Conservation (phyloP, 2,329 filamentous ascomycete genomes). For the Colletotrichum tamarilloi region DNA sequence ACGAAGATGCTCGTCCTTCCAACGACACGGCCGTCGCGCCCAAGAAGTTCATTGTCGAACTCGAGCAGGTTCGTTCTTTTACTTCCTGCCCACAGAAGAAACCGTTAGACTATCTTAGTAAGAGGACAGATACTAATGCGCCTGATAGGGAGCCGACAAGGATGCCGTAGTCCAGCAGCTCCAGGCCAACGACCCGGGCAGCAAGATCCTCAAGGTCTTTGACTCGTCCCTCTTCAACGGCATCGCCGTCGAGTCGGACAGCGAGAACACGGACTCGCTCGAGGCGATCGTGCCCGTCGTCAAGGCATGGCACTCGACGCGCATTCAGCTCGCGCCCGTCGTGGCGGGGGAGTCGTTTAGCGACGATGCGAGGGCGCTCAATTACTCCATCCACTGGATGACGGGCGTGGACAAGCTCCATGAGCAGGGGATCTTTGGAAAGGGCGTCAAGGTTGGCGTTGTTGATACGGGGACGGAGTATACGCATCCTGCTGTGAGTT, state of each 20-base stretch:
- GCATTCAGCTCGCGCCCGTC: conserved; percentile 28
- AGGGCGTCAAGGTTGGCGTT: conserved; percentile 51
- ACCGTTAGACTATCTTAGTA: not conserved
- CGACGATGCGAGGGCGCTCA: conserved; percentile 34
- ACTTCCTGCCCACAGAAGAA: no score
- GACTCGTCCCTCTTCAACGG: conserved; percentile 45
- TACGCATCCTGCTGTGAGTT: conserved; percentile 47
- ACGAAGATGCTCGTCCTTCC: conserved; percentile 8
- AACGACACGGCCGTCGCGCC: conserved; percentile 20
- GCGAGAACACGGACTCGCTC: conserved; percentile 36
- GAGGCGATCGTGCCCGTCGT: conserved; percentile 28
- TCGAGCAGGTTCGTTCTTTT: conserved; percentile 10
- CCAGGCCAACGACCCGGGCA: conserved; percentile 12
- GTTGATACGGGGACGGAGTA: conserved; percentile 55
- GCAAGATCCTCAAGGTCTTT: conserved; percentile 35
- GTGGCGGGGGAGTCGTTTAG: conserved; percentile 24
- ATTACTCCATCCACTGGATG: conserved; percentile 50
- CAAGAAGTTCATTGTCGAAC: conserved; percentile 35
- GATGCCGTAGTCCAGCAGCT: conserved; percentile 30
- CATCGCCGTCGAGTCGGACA: conserved; percentile 34
- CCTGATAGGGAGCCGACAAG: conserved; percentile 17
- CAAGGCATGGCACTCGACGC: conserved; percentile 34
- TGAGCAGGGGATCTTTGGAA: conserved; percentile 49
- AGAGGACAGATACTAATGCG: not conserved
- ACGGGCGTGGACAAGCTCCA: conserved; percentile 54